These are phyloP conservation scores for Claviceps citrina DNA, from an alignment of 2,329 filamentous ascomycete genomes.

Conservation along the genomic window DNA sequence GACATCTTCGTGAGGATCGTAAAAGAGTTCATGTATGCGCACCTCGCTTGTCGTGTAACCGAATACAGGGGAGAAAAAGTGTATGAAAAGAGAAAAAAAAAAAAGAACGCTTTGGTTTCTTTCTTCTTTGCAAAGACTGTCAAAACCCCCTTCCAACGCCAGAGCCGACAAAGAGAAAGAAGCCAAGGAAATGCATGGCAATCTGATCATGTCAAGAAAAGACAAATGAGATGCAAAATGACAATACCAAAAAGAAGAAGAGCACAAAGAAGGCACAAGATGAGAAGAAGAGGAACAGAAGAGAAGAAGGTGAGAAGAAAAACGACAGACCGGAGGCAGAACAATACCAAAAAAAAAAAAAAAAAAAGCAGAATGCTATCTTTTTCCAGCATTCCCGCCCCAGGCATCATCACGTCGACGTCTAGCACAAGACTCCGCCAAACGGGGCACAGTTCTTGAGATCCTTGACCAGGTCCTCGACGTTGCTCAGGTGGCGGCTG, in stretches of 20 bases:
- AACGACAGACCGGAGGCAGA: no score
- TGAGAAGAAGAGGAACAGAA: no score
- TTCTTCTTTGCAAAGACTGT: no score
- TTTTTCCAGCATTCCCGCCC: no score
- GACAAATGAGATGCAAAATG: neutral
- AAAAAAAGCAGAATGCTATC: neutral
- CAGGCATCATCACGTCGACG: neutral
- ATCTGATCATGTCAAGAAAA: neutral
- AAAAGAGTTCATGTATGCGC: neutral
- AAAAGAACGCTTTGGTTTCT: neutral
- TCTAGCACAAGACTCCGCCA: conserved; percentile 39
- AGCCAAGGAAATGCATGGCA: neutral
- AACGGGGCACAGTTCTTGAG: conserved; percentile 66
- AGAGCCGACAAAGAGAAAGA: neutral
- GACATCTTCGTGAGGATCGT: conserved; percentile 12
- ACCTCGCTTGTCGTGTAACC: neutral
- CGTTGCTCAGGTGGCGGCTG: conserved; percentile 62
- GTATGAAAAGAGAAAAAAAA: no score
- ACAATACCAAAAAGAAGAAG: neutral
- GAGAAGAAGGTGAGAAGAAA: neutral
- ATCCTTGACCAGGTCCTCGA: conserved; percentile 74
- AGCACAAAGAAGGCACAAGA: neutral
- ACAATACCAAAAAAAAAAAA: neutral
- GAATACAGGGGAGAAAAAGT: no score
- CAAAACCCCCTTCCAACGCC: conserved; percentile 12